Conservation (phyloP, 2,329 filamentous ascomycete genomes). For the Canariomyces notabilis region DNA sequence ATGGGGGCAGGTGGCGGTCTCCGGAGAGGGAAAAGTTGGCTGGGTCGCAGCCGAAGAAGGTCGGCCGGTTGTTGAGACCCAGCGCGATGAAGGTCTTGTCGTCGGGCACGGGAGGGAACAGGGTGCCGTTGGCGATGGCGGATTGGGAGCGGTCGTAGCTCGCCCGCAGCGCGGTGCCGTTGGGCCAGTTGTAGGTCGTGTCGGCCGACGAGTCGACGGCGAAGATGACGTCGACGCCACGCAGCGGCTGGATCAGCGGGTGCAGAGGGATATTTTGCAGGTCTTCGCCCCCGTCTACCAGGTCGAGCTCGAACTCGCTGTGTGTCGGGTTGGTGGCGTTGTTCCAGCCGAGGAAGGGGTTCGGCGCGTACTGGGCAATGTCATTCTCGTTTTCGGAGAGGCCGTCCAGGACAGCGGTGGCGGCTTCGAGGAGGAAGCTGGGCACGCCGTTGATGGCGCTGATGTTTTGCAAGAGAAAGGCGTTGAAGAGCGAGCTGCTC, state of each 20-base stretch:
- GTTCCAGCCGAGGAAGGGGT: conserved; percentile 56
- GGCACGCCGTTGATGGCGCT: conserved; percentile 36
- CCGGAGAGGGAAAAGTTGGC: conserved; percentile 28
- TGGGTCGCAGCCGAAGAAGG: conserved; percentile 58
- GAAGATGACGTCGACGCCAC: conserved; percentile 57
- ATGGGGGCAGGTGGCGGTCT: conserved; percentile 24
- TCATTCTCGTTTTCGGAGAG: conserved; percentile 51
- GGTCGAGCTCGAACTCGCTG: conserved; percentile 34
- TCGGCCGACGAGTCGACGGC: conserved; percentile 62
- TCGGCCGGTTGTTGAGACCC: conserved; percentile 53
- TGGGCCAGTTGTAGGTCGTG: conserved; percentile 52
- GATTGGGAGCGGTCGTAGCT: conserved; percentile 51
- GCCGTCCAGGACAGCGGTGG: conserved; percentile 47
- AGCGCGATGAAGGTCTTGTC: conserved; percentile 52
- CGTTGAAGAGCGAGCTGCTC: conserved; percentile 79
- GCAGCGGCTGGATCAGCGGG: conserved; percentile 45
- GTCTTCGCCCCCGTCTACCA: conserved; percentile 47
- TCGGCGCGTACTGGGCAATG: conserved; percentile 50
- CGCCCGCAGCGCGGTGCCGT: conserved; percentile 54
- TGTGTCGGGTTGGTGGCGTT: conserved; percentile 34
- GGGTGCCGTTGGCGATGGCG: conserved; percentile 46
- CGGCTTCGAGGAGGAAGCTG: conserved; percentile 44
- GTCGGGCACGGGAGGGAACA: conserved; percentile 56
- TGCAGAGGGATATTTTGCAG: conserved; percentile 48
- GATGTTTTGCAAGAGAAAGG: conserved; percentile 63